These are phyloP conservation scores for Debaryomyces coudertii DNA, from an alignment of 1,139 yeast genomes.

Conservation along the genomic window DNA sequence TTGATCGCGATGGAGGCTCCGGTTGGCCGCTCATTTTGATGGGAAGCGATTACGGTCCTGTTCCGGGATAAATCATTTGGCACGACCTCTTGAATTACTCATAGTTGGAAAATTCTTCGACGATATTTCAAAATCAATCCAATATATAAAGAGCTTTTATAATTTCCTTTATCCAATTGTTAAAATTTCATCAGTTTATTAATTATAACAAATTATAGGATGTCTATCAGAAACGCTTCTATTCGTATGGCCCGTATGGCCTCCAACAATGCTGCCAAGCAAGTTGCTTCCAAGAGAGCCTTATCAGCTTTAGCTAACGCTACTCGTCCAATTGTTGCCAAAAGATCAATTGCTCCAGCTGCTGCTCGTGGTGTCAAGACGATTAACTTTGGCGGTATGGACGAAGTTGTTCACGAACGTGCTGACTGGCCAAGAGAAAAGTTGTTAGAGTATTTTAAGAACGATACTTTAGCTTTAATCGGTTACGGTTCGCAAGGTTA, in stretches of 20 bases:
- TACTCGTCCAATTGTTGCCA: slow-evolving; percentile 49
- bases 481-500: slow-evolving; percentile 99
- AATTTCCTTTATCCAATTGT: slow-evolving; percentile 6
- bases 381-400: slow-evolving; percentile 96
- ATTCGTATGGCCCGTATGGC: slow-evolving; percentile 65
- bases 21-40: slow-evolving; percentile 5
- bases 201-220: slow-evolving; percentile 21
- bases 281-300: slow-evolving; percentile 65
- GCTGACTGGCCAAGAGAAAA: slow-evolving; percentile 99
- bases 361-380: slow-evolving; percentile 87
- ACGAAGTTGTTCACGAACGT: slow-evolving; percentile 96
- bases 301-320: slow-evolving; percentile 61
- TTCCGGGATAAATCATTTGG: slow-evolving; percentile 7
- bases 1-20: slow-evolving; percentile 1
- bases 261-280: slow-evolving; percentile 52
- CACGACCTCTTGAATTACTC: slow-evolving; percentile 10
- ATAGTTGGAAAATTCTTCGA: slow-evolving; percentile 10
- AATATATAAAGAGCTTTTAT: slow-evolving; percentile 2
- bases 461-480: slow-evolving; percentile 94
- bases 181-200: slow-evolving; percentile 7
- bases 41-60: slow-evolving; percentile 14
- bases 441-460: slow-evolving; percentile 92
- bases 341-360: slow-evolving; percentile 36
- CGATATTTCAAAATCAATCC: slow-evolving; percentile 1
- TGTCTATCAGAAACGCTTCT: slow-evolving; percentile 68